Evolutionary conservation across 306 rosid species (phyloP).

Genomic region (Hylodesmum podocarpum): DNA sequence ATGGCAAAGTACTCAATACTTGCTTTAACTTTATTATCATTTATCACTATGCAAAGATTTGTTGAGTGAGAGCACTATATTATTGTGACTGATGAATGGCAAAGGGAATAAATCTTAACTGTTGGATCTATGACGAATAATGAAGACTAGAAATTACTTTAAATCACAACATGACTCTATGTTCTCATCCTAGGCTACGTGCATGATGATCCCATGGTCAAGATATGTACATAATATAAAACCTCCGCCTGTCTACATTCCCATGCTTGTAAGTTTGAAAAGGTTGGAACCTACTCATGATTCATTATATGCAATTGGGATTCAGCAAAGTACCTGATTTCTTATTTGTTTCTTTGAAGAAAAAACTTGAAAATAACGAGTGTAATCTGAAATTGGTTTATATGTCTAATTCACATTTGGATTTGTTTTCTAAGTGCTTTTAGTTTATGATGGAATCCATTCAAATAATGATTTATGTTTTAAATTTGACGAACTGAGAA

Average conservation of each 20-base stretch:
- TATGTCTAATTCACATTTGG: not conserved
- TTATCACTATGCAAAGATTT: not conserved
- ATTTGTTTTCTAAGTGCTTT: constrained; percentile 6
- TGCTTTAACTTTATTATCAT: constrained; percentile 1
- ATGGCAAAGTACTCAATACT: constrained; percentile 12
- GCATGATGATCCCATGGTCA: constrained; percentile 7
- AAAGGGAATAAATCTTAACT: not conserved
- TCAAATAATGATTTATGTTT: not conserved
- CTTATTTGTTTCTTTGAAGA: not conserved
- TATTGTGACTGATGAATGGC: not conserved
- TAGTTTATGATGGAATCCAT: not conserved
- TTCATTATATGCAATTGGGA: constrained; percentile 1
- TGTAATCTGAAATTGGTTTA: not conserved
- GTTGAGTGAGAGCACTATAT: not conserved
- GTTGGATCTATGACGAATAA: not conserved
- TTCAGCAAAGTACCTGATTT: not conserved
- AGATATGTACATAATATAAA: not conserved
- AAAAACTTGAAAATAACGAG: not conserved
- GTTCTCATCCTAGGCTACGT: not conserved
- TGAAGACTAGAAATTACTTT: constrained; percentile 10
- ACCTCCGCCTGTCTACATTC: constrained; percentile 5
- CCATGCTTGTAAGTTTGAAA: constrained; percentile 6
- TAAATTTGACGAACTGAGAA: not conserved
- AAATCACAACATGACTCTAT: not conserved
- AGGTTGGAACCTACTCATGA: not conserved